These are phyloP conservation scores for Cyphellophora europaea DNA, from an alignment of 2,329 filamentous ascomycete species.

Conservation along the genomic window DNA sequence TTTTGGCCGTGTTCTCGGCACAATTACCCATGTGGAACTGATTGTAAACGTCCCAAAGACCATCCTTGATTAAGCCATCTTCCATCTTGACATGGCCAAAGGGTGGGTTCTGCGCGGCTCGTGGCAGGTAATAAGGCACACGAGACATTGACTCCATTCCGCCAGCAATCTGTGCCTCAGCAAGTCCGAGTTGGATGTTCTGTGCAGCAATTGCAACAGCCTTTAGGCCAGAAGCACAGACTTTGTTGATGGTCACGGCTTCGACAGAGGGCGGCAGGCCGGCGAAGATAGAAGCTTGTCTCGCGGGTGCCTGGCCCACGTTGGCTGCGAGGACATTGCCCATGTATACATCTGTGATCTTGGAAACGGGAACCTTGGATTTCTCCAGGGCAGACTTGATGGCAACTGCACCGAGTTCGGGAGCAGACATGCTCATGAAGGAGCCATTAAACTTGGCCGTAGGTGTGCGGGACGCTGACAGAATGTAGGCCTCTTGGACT, in stretches of 20 bases:
- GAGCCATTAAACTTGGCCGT: conserved; percentile 92
- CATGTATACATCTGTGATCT: conserved; percentile 92
- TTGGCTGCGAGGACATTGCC: conserved; percentile 82
- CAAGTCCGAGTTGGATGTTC: conserved; percentile 84
- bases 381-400: conserved; percentile 87
- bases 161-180: conserved; percentile 82
- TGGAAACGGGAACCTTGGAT: conserved; percentile 68
- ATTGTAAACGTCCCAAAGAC: conserved; percentile 92
- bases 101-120: conserved; percentile 69
- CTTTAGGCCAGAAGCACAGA: conserved; percentile 92
- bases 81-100: conserved; percentile 84
- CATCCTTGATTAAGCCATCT: conserved; percentile 90
- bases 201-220: conserved; percentile 83
- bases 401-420: conserved; percentile 79
- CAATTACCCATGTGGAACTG: conserved; percentile 98
- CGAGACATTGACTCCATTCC: conserved; percentile 98
- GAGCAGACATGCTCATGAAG: conserved; percentile 71
- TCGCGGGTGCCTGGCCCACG: conserved; percentile 81
- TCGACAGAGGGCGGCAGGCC: conserved; percentile 74
- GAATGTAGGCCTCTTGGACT: conserved; percentile 84
- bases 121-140: conserved; percentile 81
- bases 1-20: conserved; percentile 89
- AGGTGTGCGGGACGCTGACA: conserved; percentile 82
- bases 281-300: conserved; percentile 83
- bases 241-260: conserved; percentile 92